Evolutionary conservation across 495 filamentous ascomycete genomes (phyloP).

Genomic region (Apiosordaria backusii): DNA sequence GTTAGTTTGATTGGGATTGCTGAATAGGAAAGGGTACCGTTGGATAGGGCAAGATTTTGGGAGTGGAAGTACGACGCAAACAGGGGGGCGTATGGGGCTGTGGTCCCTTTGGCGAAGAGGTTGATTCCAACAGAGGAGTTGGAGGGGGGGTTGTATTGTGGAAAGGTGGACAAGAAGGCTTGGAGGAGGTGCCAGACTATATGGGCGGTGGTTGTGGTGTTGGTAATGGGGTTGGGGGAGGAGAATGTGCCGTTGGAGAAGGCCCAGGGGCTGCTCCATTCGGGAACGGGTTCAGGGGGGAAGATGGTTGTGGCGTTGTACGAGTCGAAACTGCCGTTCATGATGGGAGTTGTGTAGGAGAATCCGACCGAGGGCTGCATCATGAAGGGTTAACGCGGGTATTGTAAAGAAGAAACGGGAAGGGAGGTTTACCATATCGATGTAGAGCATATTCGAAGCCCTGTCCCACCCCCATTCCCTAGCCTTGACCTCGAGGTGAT

Average conservation of each 20-base stretch:
- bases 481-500: slow-evolving; percentile 43
- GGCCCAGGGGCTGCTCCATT: slow-evolving; percentile 17
- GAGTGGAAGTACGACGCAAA: slow-evolving; percentile 54
- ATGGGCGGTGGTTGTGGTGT: slow-evolving; percentile 62
- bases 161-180: slow-evolving; percentile 61
- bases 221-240: slow-evolving; percentile 54
- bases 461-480: slow-evolving; percentile 64
- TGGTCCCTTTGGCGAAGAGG: slow-evolving; percentile 63
- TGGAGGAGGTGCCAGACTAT: slow-evolving; percentile 70
- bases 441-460: slow-evolving; percentile 69
- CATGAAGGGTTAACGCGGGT: not conserved
- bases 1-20: slow-evolving; percentile 53
- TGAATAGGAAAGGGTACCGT: slow-evolving; percentile 46
- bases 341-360: slow-evolving; percentile 49
- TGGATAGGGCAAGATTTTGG: slow-evolving; percentile 53
- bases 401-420: not conserved
- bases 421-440: slow-evolving; percentile 55
- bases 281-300: slow-evolving; percentile 28
- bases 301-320: slow-evolving; percentile 32
- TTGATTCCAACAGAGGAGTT: slow-evolving; percentile 47
- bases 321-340: slow-evolving; percentile 48
- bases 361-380: slow-evolving; percentile 44
- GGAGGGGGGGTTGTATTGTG: slow-evolving; percentile 56
- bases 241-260: slow-evolving; percentile 63
- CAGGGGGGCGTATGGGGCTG: slow-evolving; percentile 59